Conservation (phyloP, 1,139 yeast species). For the Schwanniomyces etchellsii region DNA sequence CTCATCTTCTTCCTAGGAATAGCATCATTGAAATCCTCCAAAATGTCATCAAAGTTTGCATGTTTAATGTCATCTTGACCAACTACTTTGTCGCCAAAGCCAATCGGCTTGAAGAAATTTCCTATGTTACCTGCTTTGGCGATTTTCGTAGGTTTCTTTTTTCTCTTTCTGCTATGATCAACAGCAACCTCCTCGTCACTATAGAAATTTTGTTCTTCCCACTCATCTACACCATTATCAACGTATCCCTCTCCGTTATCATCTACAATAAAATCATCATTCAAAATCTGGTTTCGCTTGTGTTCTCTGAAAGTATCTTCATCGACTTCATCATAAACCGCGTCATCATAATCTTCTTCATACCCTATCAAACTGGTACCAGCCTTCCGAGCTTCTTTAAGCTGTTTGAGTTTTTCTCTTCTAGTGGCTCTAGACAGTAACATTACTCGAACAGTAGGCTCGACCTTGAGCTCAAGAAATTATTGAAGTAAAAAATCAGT, state of each 20-base stretch:
- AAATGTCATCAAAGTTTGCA: slow-evolving; percentile 41
- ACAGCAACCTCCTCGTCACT: slow-evolving; percentile 38
- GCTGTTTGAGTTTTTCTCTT: slow-evolving; percentile 33
- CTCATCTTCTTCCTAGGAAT: slow-evolving; percentile 6
- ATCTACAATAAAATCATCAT: slow-evolving; percentile 91
- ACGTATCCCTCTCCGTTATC: slow-evolving; percentile 89
- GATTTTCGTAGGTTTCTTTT: slow-evolving; percentile 35
- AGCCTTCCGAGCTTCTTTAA: slow-evolving; percentile 34
- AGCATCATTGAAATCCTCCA: slow-evolving; percentile 33
- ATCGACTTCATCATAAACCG: slow-evolving; percentile 80
- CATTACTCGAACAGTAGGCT: too few relatives aligned
- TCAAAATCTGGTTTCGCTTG: slow-evolving; percentile 73
- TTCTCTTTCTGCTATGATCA: slow-evolving; percentile 23
- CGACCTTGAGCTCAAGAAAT: too few relatives aligned
- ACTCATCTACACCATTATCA: slow-evolving; percentile 87
- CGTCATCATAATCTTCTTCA: slow-evolving; percentile 26
- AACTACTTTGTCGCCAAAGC: slow-evolving; percentile 15
- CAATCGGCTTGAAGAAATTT: slow-evolving; percentile 46
- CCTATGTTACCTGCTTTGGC: slow-evolving; percentile 47
- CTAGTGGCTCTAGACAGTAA: slow-evolving; percentile 28
- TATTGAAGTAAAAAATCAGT: too few relatives aligned
- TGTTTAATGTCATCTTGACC: slow-evolving; percentile 11
- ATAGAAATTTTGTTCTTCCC: slow-evolving; percentile 59
- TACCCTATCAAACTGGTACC: slow-evolving; percentile 22
- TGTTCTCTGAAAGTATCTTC: slow-evolving; percentile 72